phyloP scores from a whole-genome alignment of 768 basidiomycete genomes.

The Tubosaeta sp. region DNA sequence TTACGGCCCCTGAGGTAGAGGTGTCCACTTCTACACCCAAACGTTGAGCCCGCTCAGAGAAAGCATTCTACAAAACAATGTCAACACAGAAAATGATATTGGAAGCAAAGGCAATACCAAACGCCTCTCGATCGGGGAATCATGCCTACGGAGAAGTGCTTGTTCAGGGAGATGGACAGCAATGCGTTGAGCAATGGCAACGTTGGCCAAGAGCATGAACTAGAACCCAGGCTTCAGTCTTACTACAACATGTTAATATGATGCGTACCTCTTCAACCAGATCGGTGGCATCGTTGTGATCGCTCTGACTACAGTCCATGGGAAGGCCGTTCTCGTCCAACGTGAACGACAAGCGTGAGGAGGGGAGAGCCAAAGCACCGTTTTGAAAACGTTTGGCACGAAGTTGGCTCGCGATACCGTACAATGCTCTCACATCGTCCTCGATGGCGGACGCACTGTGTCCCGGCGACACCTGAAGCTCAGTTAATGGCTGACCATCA shows the following conservation, averaged over 20 bases:
- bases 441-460: slow-evolving; percentile 61
- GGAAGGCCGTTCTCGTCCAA: slow-evolving; percentile 80
- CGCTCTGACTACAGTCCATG: slow-evolving; percentile 66
- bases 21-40: slow-evolving; percentile 82
- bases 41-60: slow-evolving; percentile 75
- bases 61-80: slow-evolving; percentile 51
- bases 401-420: slow-evolving; percentile 68
- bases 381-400: slow-evolving; percentile 69
- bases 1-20: slow-evolving; percentile 73
- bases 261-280: slow-evolving; percentile 81
- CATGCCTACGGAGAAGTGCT: slow-evolving; percentile 93
- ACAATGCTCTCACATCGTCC: slow-evolving; percentile 68
- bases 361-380: slow-evolving; percentile 72
- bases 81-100: slow-evolving; percentile 1
- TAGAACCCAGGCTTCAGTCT: slow-evolving; percentile 27
- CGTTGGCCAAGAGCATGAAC: slow-evolving; percentile 95
- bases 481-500: slow-evolving; percentile 60
- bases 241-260: neutral
- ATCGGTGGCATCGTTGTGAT: slow-evolving; percentile 66
- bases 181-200: slow-evolving; percentile 86
- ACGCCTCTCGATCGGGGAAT: slow-evolving; percentile 87
- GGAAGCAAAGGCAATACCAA: slow-evolving; percentile 42
- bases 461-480: slow-evolving; percentile 49
- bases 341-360: slow-evolving; percentile 67
- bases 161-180: slow-evolving; percentile 95